Base-by-base conservation (phyloP, 495 filamentous ascomycete species). In the Xylaria curta region DNA sequence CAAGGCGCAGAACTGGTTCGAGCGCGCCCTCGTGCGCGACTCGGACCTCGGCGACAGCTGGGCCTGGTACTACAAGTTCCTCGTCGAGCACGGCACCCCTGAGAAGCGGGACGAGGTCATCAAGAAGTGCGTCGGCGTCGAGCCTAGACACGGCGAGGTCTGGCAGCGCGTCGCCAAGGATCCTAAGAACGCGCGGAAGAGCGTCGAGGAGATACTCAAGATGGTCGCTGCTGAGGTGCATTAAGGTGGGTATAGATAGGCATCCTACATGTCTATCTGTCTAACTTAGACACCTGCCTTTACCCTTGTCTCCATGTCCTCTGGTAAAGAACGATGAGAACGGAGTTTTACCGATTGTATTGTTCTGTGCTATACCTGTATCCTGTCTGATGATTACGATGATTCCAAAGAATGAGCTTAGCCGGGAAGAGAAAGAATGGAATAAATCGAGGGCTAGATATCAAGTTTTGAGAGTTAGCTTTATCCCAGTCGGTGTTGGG, bases 31-130 rank as follows among this genome's bases (percentile, higher is more conserved):
- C 66, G 81, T 97, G 66, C 85, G 94, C 15, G 93, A 98, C 76
- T 87, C 89, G 33, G 95, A 98, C 79, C 80, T 90, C 40, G 96
- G 97, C 42, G 96, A 99, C 83, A 94, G 91, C 7, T 99, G 96
- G 96, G 96, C 94, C 49, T 99, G 95, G 95, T 99, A 97, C 76
- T 96, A 92, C 81, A 97, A 95, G 81, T 99, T 98, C 77, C 78
- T 98, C 75, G 70, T 87, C 72, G 91, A 96, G 86, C 94, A 99
- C 84, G 97, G 97, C 6, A 97, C 92, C 33, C 92, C 92, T 79
- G 96, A 98, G 82, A 97, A 97, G 91, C 83, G 92, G 76, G 85
- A 82, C 24, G 94, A 97, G 74, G 90, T 97, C 59, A 76, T 97
- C 13, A 84, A 83, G 47, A 95, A 95, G 82, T 93, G 91, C 76